Conservation (phyloP, 768 basidiomycete genomes). For the Termitomyces sp. region DNA sequence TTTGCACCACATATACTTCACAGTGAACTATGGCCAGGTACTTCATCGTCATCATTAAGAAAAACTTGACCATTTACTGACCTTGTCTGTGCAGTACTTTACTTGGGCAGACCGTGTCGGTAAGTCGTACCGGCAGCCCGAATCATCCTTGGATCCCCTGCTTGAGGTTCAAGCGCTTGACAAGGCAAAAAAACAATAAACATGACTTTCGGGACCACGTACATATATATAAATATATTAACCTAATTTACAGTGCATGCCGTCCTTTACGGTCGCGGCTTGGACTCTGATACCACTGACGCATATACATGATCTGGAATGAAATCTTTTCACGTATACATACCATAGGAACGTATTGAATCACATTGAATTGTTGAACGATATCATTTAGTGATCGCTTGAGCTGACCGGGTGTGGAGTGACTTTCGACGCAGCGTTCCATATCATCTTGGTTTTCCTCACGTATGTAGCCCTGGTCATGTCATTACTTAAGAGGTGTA, state of each 20-base stretch:
- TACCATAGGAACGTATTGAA: no score
- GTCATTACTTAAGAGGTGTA: no score
- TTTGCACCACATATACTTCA: conserved; percentile 95
- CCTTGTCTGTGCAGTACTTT: conserved; percentile 67
- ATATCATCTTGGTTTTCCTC: no score
- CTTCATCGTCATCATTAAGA: conserved; percentile 12
- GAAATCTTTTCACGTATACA: not conserved
- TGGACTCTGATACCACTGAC: conserved; percentile 9
- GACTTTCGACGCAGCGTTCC: no score
- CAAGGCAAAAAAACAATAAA: conserved; percentile 20
- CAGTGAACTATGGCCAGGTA: conserved; percentile 92
- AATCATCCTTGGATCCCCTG: conserved; percentile 79
- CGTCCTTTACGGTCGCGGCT: not conserved
- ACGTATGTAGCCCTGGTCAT: no score
- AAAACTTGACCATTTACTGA: not conserved
- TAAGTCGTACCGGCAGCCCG: conserved; percentile 88
- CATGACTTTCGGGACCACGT: not conserved
- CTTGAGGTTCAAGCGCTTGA: conserved; percentile 51
- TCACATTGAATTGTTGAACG: no score
- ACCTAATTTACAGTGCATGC: conserved; percentile 8
- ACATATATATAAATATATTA: conserved; percentile 2
- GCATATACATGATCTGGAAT: conserved; percentile 1
- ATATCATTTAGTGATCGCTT: no score
- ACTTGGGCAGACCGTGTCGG: conserved; percentile 88
- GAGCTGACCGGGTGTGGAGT: no score